phyloP scores from a whole-genome alignment of 306 rosid species.

The Senna siamea region DNA sequence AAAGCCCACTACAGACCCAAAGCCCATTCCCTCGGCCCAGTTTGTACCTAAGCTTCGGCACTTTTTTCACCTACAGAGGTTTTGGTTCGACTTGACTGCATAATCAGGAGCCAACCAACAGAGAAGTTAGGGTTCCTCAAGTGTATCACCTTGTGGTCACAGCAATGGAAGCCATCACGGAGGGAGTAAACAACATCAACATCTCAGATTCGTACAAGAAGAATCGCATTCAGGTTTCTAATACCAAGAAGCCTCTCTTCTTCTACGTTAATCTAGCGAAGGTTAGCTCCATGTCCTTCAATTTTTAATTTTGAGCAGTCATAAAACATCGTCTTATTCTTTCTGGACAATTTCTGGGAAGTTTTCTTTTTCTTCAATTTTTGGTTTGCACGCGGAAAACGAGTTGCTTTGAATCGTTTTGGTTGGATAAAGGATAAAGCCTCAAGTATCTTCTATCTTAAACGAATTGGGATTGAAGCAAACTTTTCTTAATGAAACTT shows the following conservation, averaged over 20 bases:
- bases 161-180: constrained; percentile 63
- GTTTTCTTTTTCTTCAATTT: background rate
- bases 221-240: constrained; percentile 83
- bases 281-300: constrained; percentile 33
- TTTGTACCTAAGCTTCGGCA: background rate
- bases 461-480: background rate
- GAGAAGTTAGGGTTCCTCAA: constrained; percentile 1
- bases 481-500: background rate
- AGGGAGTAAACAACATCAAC: constrained; percentile 57
- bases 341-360: background rate
- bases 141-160: background rate
- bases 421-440: background rate
- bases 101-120: background rate
- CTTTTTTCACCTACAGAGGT: background rate
- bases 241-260: constrained; percentile 76
- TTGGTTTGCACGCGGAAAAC: background rate
- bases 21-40: background rate
- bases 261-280: constrained; percentile 81
- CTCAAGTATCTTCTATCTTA: background rate
- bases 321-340: background rate
- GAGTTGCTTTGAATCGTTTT: background rate
- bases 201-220: constrained; percentile 58
- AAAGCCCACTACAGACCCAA: background rate
- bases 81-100: background rate
- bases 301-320: background rate